phyloP scores from a whole-genome alignment of 1,284 basidiomycete genomes.

The Papiliotrema terrestris region DNA sequence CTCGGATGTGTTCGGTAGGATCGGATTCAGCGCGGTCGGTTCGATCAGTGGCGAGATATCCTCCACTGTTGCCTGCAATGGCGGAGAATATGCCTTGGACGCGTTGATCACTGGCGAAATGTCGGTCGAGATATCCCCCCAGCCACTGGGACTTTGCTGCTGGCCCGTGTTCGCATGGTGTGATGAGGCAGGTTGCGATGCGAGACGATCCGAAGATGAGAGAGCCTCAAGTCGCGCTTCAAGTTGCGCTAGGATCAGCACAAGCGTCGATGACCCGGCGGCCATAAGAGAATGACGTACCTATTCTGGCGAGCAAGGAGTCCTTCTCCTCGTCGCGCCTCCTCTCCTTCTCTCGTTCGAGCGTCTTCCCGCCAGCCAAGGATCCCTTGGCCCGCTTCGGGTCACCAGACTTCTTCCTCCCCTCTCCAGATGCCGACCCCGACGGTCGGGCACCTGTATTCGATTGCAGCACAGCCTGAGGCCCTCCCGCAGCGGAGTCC shows the following conservation, averaged over 20 bases:
- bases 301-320: slow-evolving; percentile 23
- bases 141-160: too few relatives aligned
- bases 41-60: too few relatives aligned
- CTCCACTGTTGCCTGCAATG: neutral
- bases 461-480: neutral
- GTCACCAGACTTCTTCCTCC: neutral
- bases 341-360: slow-evolving; percentile 20
- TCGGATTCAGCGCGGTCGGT: neutral
- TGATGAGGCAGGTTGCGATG: neutral
- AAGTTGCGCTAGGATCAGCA: slow-evolving; percentile 30
- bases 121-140: too few relatives aligned
- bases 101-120: neutral
- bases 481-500: neutral
- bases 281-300: too few relatives aligned
- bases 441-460: too few relatives aligned
- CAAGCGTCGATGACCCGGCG: neutral
- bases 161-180: neutral
- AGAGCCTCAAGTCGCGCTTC: slow-evolving; percentile 29
- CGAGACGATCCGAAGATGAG: slow-evolving; percentile 12
- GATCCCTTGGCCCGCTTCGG: neutral
- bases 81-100: neutral
- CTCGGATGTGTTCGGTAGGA: neutral
- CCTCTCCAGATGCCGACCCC: slow-evolving; percentile 1
- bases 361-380: slow-evolving; percentile 1
- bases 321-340: slow-evolving; percentile 32